These are phyloP conservation scores for Solanum medicagineum DNA, from an alignment of 257 asterid genomes.

Conservation along the genomic window DNA sequence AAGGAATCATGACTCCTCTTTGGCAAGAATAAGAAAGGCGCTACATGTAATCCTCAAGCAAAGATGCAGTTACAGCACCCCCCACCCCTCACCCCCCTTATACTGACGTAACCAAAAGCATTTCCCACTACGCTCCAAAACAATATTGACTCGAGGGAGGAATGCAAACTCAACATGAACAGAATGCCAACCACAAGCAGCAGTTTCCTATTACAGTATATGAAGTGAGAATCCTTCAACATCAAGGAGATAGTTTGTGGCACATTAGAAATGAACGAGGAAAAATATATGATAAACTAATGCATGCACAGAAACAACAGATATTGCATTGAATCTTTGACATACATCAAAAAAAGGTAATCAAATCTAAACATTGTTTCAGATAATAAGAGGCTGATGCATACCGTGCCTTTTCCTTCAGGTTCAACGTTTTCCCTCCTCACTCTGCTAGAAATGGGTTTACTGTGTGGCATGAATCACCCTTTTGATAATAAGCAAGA, in stretches of 20 bases:
- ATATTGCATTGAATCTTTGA: background rate
- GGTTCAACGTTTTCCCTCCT: constrained; percentile 60
- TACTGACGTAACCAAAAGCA: background rate
- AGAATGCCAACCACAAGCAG: background rate
- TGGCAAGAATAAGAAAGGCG: background rate
- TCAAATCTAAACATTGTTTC: background rate
- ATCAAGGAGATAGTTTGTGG: background rate
- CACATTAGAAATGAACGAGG: background rate
- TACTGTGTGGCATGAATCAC: background rate
- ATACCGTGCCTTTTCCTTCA: constrained; percentile 59
- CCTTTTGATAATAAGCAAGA: background rate
- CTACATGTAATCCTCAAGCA: background rate
- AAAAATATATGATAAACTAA: background rate
- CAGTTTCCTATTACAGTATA: background rate
- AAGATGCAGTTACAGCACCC: background rate
- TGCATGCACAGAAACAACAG: background rate
- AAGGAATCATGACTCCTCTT: too few relatives aligned
- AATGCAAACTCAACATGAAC: background rate
- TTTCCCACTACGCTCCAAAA: background rate
- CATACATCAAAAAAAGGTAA: background rate
- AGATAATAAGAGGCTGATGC: background rate
- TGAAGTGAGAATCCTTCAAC: background rate
- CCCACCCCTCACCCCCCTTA: too few relatives aligned
- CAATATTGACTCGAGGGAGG: background rate
- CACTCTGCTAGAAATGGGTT: constrained; percentile 15